Base-by-base conservation (phyloP, 306 rosid species). In the Cucurbita argyrosperma region DNA sequence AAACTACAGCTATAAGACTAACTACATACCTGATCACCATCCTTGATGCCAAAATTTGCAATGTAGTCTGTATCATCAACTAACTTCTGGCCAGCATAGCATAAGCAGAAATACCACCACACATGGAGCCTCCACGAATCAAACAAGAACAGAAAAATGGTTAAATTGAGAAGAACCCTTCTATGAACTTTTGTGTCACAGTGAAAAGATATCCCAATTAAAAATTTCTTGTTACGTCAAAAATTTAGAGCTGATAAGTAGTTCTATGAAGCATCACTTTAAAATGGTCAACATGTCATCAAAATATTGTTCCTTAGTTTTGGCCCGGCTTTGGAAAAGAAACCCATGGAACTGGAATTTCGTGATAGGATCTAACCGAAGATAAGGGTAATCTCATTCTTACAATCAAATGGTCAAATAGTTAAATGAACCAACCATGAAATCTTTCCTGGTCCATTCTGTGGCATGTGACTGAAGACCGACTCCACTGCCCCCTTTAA, bases 71-170 rank as follows among this genome's bases (percentile, higher is more conserved):
- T 71, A 53, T 87, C 96, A 6, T 79, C 42, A 38, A 90, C 62
- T 77, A 93, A 79, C 82, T 89, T 90, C 59, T 76, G 89, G 78
- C 84, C 96, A 57, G 78, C 83, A 77, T 74, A 89, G 85, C 89
- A 82, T 80, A 90, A 85, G 87, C 97, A 93, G 84, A 93, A 90
- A 82, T 84, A 86, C 46, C 96, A 89, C 98, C 98, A 93, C 52
- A 93, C 87, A 65, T 82, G 96, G 23, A 83, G 78, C 98, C 98
- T 93, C 3, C 82, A 78, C 8, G 58, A 81, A 79, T 49, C 76
- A 81, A 82, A 42, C 37, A 58, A 62, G 0, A 42, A 71, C 10
- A 69, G 19, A 62, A 71, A 71, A 37, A 8, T 13, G 59, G 15
- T 56, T 37, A 39, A 45, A 52, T 56, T 72, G 76, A 16, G 16